Percentiles rank a stretch among this genome's conserved stretches.
Evolutionary conservation across 129 eudicot species (phyloP).

Genomic region (Erigeron canadensis): DNA sequence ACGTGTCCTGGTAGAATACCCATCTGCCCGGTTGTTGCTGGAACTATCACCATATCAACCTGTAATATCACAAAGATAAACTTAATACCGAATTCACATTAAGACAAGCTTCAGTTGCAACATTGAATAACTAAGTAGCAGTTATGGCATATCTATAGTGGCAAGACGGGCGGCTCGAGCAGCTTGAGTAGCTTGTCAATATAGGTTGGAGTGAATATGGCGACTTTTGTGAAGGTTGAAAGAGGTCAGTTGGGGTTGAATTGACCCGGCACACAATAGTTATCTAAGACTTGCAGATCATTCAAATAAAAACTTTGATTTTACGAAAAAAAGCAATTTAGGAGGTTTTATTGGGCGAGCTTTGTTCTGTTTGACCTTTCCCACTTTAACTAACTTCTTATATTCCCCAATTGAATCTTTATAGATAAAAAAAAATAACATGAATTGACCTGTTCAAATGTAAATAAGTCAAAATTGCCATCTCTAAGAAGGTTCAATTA

Average conservation of each 20-base stretch:
- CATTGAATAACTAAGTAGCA: not conserved
- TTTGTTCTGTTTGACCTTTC: not conserved
- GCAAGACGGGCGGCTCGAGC: not conserved
- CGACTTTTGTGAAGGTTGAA: not conserved
- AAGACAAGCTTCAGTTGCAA: not conserved
- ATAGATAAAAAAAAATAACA: not conserved
- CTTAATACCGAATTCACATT: not conserved
- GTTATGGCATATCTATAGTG: not conserved
- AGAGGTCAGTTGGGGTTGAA: not conserved
- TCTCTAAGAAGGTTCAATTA: not conserved
- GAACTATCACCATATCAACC: constrained; percentile 87
- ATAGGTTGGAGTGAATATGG: not conserved
- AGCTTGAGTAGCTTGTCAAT: not conserved
- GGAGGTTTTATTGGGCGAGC: not conserved
- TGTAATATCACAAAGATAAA: constrained; percentile 21
- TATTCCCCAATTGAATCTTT: not conserved
- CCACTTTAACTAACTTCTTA: not conserved
- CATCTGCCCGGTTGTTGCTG: constrained; percentile 84
- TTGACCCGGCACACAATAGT: not conserved
- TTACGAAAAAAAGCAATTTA: too few relatives aligned
- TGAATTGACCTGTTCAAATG: not conserved
- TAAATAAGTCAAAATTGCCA: not conserved
- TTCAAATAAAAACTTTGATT: not conserved
- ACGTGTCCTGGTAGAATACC: constrained; percentile 85
- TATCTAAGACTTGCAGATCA: not conserved